Percentiles rank a stretch among this genome's conserved stretches.
Evolutionary conservation across 306 rosid genomes (phyloP).

Genomic region (Cicer pinnatifidum): DNA sequence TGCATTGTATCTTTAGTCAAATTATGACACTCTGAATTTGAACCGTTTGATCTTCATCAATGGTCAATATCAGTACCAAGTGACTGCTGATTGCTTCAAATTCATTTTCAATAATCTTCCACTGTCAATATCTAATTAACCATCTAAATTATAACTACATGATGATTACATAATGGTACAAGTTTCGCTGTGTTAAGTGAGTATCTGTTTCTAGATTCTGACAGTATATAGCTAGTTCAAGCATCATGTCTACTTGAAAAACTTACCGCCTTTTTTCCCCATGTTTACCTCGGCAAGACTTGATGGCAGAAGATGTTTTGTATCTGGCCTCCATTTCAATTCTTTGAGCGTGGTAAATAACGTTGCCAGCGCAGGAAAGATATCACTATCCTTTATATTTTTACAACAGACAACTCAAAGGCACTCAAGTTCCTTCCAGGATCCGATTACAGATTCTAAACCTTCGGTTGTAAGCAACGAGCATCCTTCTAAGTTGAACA

Average conservation of each 20-base stretch:
- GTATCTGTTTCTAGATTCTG: slow-evolving; percentile 46
- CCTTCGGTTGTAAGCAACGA: slow-evolving; percentile 78
- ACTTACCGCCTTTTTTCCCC: slow-evolving; percentile 81
- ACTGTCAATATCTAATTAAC: slow-evolving; percentile 46
- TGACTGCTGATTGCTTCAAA: neutral
- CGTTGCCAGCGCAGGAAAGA: slow-evolving; percentile 68
- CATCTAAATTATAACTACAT: slow-evolving; percentile 46
- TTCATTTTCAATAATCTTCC: slow-evolving; percentile 28
- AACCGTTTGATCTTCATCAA: neutral
- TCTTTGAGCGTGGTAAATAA: slow-evolving; percentile 72
- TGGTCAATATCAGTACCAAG: slow-evolving; percentile 8
- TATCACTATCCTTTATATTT: slow-evolving; percentile 70
- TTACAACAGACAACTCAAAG: slow-evolving; percentile 80
- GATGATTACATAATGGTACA: slow-evolving; percentile 49
- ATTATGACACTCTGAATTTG: neutral
- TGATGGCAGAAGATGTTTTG: slow-evolving; percentile 63
- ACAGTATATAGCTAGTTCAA: slow-evolving; percentile 43
- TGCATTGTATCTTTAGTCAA: neutral
- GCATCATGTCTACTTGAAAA: slow-evolving; percentile 65
- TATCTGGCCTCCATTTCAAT: slow-evolving; percentile 85
- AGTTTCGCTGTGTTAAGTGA: slow-evolving; percentile 43
- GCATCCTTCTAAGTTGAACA: slow-evolving; percentile 75
- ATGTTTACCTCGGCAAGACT: slow-evolving; percentile 57
- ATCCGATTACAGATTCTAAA: slow-evolving; percentile 67
- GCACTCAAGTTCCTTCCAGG: slow-evolving; percentile 73